Percentiles rank a stretch among this genome's conserved stretches.
Evolutionary conservation across 1,284 basidiomycete species (phyloP).

Genomic region (Puccinia novopanici): DNA sequence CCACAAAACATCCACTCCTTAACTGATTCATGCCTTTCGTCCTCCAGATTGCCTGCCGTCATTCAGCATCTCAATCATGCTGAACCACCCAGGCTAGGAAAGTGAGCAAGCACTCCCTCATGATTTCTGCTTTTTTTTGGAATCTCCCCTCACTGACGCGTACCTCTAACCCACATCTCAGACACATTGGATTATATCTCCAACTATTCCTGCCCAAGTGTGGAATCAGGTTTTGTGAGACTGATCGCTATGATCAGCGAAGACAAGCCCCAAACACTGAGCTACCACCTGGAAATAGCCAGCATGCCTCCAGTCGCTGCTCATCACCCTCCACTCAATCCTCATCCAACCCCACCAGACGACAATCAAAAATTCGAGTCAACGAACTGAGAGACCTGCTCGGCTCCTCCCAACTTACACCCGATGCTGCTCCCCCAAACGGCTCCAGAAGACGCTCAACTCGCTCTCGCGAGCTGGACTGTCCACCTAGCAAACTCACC

Average conservation of each 20-base stretch:
- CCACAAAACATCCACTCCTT: background rate
- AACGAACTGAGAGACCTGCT: slow-evolving; percentile 19
- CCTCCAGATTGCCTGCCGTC: slow-evolving; percentile 37
- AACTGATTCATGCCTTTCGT: no score
- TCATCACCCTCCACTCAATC: background rate
- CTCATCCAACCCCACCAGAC: background rate
- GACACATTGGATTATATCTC: slow-evolving; percentile 43
- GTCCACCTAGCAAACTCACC: background rate
- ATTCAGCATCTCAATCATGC: slow-evolving; percentile 23
- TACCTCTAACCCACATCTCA: background rate
- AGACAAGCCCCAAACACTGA: background rate
- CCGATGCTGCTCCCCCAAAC: background rate
- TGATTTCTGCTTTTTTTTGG: background rate
- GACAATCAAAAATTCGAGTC: background rate
- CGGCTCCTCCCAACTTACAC: background rate
- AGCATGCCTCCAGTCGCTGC: background rate
- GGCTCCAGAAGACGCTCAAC: background rate
- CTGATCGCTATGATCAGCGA: slow-evolving; percentile 36
- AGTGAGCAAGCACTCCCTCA: slow-evolving; percentile 25
- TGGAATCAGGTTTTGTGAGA: slow-evolving; percentile 39
- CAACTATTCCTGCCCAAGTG: slow-evolving; percentile 46
- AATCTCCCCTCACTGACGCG: background rate
- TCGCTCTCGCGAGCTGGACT: background rate
- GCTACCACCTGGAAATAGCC: background rate
- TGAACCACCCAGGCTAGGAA: slow-evolving; percentile 35